phyloP scores from a whole-genome alignment of 2,329 filamentous ascomycete genomes.

The Fusarium sp. region DNA sequence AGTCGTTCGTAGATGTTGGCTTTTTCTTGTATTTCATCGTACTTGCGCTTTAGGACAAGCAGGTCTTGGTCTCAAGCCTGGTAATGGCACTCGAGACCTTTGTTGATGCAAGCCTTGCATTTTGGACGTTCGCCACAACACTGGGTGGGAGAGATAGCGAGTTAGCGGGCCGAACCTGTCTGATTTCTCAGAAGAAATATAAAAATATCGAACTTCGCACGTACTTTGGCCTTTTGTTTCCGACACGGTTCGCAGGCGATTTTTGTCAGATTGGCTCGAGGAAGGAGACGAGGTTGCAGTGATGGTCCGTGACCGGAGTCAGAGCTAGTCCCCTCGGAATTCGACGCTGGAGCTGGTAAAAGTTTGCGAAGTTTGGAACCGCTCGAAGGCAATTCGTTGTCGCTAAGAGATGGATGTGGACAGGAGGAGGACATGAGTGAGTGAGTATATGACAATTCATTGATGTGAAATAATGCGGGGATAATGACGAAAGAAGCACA shows the following conservation, averaged over 20 bases:
- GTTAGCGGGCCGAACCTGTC: constrained; percentile 1
- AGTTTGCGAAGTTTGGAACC: not conserved
- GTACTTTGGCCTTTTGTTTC: not conserved
- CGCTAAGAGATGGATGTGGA: not conserved
- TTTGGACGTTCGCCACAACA: constrained; percentile 1
- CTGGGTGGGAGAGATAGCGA: not conserved
- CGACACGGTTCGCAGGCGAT: not conserved
- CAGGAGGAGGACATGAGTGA: not conserved
- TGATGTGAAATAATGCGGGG: not conserved
- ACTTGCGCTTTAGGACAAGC: not conserved
- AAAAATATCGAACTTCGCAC: not conserved
- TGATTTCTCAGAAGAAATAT: not conserved
- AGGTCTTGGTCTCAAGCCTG: not conserved
- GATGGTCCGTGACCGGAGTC: not conserved
- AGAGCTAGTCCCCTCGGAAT: not conserved
- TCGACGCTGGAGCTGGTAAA: not conserved
- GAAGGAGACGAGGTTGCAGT: not conserved
- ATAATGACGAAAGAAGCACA: too few relatives aligned
- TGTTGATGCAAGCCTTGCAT: not conserved
- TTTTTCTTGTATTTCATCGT: not conserved
- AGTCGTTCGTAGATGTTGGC: not conserved
- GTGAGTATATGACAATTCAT: not conserved
- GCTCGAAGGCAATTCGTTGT: not conserved
- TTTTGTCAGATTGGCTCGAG: not conserved
- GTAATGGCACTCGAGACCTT: not conserved